phyloP scores from a whole-genome alignment of 2,329 filamentous ascomycete genomes.

The Amauroascus niger region DNA sequence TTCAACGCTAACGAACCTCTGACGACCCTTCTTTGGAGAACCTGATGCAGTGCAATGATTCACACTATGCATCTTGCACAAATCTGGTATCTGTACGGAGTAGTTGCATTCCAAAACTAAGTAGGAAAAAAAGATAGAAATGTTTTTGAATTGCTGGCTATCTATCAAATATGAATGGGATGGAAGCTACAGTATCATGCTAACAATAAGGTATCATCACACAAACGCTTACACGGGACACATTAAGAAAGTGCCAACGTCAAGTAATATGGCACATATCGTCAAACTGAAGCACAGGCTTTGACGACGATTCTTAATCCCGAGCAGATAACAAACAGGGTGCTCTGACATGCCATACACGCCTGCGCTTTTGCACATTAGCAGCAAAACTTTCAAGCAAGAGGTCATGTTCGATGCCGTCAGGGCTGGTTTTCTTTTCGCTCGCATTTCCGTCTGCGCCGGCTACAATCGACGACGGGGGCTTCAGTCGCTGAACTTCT shows the following conservation, averaged over 20 bases:
- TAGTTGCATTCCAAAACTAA: too few species aligned
- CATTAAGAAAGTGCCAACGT: not conserved
- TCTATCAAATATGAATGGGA: too few species aligned
- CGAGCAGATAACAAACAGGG: conserved; percentile 25
- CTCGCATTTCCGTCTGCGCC: conserved; percentile 15
- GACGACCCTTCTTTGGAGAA: too few species aligned
- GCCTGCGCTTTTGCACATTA: conserved; percentile 18
- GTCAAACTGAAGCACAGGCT: not conserved
- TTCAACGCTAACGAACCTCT: too few species aligned
- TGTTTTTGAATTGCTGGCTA: too few species aligned
- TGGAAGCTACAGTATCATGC: too few species aligned
- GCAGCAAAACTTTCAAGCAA: not conserved
- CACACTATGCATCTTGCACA: too few species aligned
- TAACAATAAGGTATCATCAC: not conserved
- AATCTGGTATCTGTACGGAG: too few species aligned
- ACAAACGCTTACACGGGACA: not conserved
- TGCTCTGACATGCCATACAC: conserved; percentile 27
- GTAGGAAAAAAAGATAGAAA: too few species aligned
- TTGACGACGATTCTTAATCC: conserved; percentile 13
- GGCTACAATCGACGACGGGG: conserved; percentile 14
- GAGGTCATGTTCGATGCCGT: not conserved
- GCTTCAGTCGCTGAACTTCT: conserved; percentile 53
- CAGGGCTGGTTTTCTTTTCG: not conserved
- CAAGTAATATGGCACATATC: not conserved
- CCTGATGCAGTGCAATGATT: too few species aligned